phyloP scores from a whole-genome alignment of 768 basidiomycete species.

The Cystofilobasidium ferigula region DNA sequence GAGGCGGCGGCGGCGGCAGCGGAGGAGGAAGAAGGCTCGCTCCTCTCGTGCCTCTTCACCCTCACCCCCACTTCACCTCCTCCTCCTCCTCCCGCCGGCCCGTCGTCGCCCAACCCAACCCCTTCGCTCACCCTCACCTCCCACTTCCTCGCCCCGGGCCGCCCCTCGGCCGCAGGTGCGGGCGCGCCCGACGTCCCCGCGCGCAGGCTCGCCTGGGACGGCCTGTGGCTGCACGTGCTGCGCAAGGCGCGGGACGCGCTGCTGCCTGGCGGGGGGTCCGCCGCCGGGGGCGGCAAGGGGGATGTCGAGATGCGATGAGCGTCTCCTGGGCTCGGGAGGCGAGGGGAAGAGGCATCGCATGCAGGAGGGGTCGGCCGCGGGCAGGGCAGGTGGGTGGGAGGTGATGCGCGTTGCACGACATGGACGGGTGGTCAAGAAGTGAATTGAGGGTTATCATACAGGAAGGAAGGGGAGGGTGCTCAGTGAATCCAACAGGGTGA shows the following conservation, averaged over 20 bases:
- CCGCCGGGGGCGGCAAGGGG: background rate
- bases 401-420: too few species aligned
- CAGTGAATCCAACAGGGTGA: too few species aligned
- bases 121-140: background rate
- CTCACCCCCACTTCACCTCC: background rate
- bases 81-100: background rate
- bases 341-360: too few species aligned
- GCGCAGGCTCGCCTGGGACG: background rate
- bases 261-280: too few species aligned
- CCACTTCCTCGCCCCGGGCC: background rate
- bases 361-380: too few species aligned
- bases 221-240: background rate
- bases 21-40: background rate
- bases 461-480: too few species aligned
- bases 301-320: background rate
- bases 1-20: too few species aligned
- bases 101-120: background rate
- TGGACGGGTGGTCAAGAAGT: too few species aligned
- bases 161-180: background rate
- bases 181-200: background rate
- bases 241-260: background rate
- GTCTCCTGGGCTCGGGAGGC: too few species aligned
- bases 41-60: background rate
- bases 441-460: too few species aligned
- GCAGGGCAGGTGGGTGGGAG: too few species aligned